phyloP scores from a whole-genome alignment of 2,329 filamentous ascomycete genomes.

The Neopestalotiopsis sp. region DNA sequence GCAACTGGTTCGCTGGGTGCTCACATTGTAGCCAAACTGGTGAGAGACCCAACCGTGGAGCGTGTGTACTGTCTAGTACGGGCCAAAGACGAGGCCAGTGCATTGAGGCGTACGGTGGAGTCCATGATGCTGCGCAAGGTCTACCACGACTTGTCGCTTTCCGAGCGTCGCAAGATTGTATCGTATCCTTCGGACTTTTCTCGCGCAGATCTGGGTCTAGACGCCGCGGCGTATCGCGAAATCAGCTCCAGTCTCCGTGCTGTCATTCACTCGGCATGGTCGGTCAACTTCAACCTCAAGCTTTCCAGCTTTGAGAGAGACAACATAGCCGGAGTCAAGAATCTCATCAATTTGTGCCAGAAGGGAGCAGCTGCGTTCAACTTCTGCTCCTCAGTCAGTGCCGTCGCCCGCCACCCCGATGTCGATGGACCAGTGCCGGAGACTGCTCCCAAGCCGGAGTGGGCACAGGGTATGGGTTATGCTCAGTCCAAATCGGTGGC shows the following conservation, averaged over 20 bases:
- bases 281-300: slow-evolving; percentile 61
- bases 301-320: slow-evolving; percentile 54
- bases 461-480: slow-evolving; percentile 48
- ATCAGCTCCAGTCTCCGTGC: slow-evolving; percentile 39
- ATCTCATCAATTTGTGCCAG: slow-evolving; percentile 45
- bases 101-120: slow-evolving; percentile 25
- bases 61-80: slow-evolving; percentile 59
- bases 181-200: slow-evolving; percentile 46
- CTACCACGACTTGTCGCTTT: slow-evolving; percentile 30
- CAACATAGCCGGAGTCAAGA: slow-evolving; percentile 48
- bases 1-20: slow-evolving; percentile 69
- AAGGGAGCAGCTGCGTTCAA: slow-evolving; percentile 38
- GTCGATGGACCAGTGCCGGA: slow-evolving; percentile 38
- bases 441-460: slow-evolving; percentile 37
- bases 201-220: slow-evolving; percentile 45
- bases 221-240: slow-evolving; percentile 28
- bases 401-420: slow-evolving; percentile 40
- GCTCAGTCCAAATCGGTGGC: slow-evolving; percentile 47
- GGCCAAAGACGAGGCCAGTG: slow-evolving; percentile 35
- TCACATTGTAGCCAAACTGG: slow-evolving; percentile 64
- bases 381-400: slow-evolving; percentile 56
- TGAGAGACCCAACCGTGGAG: slow-evolving; percentile 58
- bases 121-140: slow-evolving; percentile 37
- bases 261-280: slow-evolving; percentile 58
- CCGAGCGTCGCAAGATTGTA: slow-evolving; percentile 36